Base-by-base conservation (phyloP, 768 basidiomycete species). In the Mycena capillaripes region DNA sequence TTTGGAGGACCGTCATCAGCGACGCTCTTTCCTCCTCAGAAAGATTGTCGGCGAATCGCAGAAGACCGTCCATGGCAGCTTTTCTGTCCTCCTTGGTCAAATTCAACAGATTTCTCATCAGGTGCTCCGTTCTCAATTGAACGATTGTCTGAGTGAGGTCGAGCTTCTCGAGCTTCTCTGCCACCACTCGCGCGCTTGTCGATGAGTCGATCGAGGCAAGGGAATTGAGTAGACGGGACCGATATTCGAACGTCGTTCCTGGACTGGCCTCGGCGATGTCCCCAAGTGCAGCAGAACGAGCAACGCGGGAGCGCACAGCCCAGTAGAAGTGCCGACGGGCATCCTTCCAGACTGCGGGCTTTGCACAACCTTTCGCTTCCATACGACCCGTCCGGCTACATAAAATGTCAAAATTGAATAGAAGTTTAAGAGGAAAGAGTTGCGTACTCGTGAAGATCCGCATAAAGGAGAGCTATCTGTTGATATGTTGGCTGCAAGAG, bases 281-380 rank as follows among this genome's bases (percentile, higher is more conserved):
- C 50, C 87, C 85, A 50, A 94, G 84, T 23, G 92, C 92, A 44
- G 85, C 83, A 1, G 92, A 92, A 65, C 89, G 90, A 29, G 93
- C 93, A 36, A 95, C 83, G 62, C 93, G 92, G n/a, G 93, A 92
- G 52, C 97, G 93, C 34, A 95, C 88, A 50, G 94, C 91, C 97
- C 96, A 98, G 84, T 97, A 97, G 89, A 98, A 97, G 79, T 92
- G 88, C 71, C 96, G 90, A 70, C 96, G 92, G 66, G 97, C 91
- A 62, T 94, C 88, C 82, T 94, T 95, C 97, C 97, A 98, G 55
- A 92, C 89, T 32, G 91, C 87, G 23, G 95, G 87, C 72, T 92
- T 93, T 10, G 97, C 97, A 75, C 97, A 97, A 21, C 95, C 96
- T 84, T 98, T 98, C 30, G 97, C 97, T 83, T 98, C 95, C 97